Evolutionary conservation across 2,329 filamentous ascomycete genomes (phyloP).

Genomic region (Clonostachys rosea): DNA sequence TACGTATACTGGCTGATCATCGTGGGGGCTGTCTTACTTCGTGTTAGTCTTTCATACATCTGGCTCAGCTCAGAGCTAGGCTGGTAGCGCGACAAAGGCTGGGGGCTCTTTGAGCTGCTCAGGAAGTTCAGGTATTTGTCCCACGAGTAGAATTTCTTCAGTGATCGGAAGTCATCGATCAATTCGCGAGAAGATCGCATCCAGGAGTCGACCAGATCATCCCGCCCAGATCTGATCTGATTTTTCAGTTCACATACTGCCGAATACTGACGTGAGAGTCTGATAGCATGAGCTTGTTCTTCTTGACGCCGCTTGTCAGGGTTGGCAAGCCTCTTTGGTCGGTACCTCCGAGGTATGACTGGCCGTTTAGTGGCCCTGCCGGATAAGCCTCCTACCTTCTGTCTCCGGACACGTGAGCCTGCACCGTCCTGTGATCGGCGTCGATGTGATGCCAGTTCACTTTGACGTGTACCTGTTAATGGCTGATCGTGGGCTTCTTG

Average conservation of each 20-base stretch:
- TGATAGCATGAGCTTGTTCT: constrained; percentile 33
- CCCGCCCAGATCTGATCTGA: constrained; percentile 32
- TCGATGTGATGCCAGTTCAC: background rate
- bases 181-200: constrained; percentile 55
- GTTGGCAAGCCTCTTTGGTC: constrained; percentile 39
- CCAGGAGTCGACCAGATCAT: constrained; percentile 44
- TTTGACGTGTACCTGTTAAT: background rate
- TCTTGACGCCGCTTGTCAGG: constrained; percentile 37
- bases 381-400: too few species aligned
- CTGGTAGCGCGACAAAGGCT: constrained; percentile 6
- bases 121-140: constrained; percentile 60
- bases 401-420: background rate
- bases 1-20: constrained; percentile 10
- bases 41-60: constrained; percentile 51
- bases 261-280: constrained; percentile 34
- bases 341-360: constrained; percentile 31
- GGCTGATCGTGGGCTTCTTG: constrained; percentile 38
- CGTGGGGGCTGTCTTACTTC: constrained; percentile 34
- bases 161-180: constrained; percentile 58
- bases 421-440: background rate
- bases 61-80: constrained; percentile 41
- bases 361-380: background rate
- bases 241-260: constrained; percentile 34
- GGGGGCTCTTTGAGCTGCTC: constrained; percentile 1
- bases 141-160: constrained; percentile 62